Conservation (phyloP, 805 yeast species). For the Saturnispora sekii region DNA sequence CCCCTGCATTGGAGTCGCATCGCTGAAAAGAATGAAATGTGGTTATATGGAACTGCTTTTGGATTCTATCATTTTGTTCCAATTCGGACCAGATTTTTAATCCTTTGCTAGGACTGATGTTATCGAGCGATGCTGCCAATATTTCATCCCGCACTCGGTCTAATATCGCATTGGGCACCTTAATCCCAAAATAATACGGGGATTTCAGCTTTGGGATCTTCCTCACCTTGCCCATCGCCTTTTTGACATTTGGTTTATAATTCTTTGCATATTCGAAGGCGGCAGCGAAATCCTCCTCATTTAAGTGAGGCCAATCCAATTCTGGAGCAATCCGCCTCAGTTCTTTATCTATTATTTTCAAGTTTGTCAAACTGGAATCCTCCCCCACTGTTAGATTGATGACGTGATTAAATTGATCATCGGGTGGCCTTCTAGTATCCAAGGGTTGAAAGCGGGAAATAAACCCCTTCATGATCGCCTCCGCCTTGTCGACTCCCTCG, state of each 20-base stretch:
- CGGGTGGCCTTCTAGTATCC: slow-evolving; percentile 41
- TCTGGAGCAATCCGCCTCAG: slow-evolving; percentile 35
- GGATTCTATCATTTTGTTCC: slow-evolving; percentile 31
- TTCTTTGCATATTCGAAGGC: slow-evolving; percentile 46
- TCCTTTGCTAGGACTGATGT: neutral
- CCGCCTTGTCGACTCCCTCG: slow-evolving; percentile 40
- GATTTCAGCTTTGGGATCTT: slow-evolving; percentile 7
- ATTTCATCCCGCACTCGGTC: slow-evolving; percentile 2
- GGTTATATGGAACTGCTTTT: slow-evolving; percentile 57
- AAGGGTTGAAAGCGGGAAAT: slow-evolving; percentile 59
- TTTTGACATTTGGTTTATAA: slow-evolving; percentile 44
- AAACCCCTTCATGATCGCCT: slow-evolving; percentile 65
- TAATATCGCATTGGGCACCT: slow-evolving; percentile 18
- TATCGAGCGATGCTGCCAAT: neutral
- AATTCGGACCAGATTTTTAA: slow-evolving; percentile 14
- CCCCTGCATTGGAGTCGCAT: slow-evolving; percentile 10
- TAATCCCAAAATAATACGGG: slow-evolving; percentile 40
- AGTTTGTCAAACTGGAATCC: slow-evolving; percentile 42
- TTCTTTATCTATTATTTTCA: slow-evolving; percentile 31
- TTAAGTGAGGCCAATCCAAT: slow-evolving; percentile 31
- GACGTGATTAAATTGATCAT: slow-evolving; percentile 53
- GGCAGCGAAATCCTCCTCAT: slow-evolving; percentile 29
- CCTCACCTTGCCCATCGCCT: slow-evolving; percentile 19
- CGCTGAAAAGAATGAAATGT: slow-evolving; percentile 36
- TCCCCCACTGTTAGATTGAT: slow-evolving; percentile 43